Evolutionary conservation across 2,329 filamentous ascomycete species (phyloP).

Genomic region (Eutypella sp.): DNA sequence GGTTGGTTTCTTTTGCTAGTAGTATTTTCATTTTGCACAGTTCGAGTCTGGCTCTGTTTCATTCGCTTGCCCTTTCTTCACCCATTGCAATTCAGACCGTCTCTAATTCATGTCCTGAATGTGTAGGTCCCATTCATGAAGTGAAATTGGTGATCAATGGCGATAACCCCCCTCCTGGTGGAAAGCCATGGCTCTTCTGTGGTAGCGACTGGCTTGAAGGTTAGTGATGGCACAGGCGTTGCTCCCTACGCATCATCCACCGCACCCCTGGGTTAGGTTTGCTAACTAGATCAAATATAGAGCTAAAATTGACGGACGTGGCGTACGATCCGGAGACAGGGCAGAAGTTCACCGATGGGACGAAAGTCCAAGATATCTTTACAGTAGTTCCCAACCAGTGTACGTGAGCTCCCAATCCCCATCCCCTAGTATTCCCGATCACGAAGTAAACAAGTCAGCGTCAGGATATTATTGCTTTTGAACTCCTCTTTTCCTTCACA

Average conservation of each 20-base stretch:
- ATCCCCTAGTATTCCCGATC: neutral
- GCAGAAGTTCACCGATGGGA: slow-evolving; percentile 1
- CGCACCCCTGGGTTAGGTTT: neutral
- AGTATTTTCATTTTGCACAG: too few species aligned
- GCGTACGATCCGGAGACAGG: slow-evolving; percentile 4
- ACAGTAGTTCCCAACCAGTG: neutral
- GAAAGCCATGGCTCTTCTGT: slow-evolving; percentile 8
- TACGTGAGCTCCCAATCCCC: neutral
- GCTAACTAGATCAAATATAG: neutral
- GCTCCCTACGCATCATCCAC: neutral
- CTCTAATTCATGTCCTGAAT: neutral
- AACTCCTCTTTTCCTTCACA: too few species aligned
- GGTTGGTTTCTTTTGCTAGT: slow-evolving; percentile 1
- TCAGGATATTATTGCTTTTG: neutral
- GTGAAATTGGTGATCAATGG: slow-evolving; percentile 2
- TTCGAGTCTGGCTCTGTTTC: too few species aligned
- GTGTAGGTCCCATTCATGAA: slow-evolving; percentile 3
- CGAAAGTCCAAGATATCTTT: slow-evolving; percentile 3
- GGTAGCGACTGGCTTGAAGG: slow-evolving; percentile 7
- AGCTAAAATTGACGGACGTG: slow-evolving; percentile 6
- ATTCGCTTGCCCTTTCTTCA: neutral
- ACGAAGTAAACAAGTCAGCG: neutral
- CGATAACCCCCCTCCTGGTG: neutral
- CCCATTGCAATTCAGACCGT: too few species aligned
- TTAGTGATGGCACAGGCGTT: neutral